Percentiles rank a stretch among this genome's conserved stretches.
These are phyloP conservation scores for Furcasterigmium sp. DNA, from an alignment of 2,329 filamentous ascomycete species.

Conservation along the genomic window DNA sequence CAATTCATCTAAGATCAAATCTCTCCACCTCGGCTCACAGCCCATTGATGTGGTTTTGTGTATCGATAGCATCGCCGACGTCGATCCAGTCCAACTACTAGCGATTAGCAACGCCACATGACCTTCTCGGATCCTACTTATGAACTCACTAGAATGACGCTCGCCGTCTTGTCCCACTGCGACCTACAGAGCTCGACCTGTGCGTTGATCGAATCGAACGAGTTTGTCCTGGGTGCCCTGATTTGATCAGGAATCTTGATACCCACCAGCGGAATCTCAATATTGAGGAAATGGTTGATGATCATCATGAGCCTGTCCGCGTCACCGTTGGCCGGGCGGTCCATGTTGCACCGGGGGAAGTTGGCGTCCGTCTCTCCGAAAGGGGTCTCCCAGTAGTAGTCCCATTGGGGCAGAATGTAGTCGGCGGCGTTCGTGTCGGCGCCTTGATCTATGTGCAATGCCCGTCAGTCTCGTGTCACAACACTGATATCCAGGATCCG, in stretches of 20 bases:
- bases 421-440: conserved; percentile 43
- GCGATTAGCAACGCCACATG: too few relatives aligned
- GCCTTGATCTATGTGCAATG: conserved; percentile 49
- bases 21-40: too few relatives aligned
- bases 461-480: conserved; percentile 11
- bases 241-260: conserved; percentile 28
- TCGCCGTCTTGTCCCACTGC: conserved; percentile 18
- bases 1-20: too few relatives aligned
- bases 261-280: conserved; percentile 21
- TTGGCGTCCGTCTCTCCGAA: conserved; percentile 56
- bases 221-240: conserved; percentile 27
- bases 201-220: conserved; percentile 20
- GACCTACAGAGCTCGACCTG: conserved; percentile 22
- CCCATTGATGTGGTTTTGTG: conserved; percentile 31
- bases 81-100: conserved; percentile 37
- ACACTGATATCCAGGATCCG: background rate
- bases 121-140: conserved; percentile 5
- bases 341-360: conserved; percentile 60
- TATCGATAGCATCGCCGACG: conserved; percentile 31
- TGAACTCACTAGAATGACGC: conserved; percentile 28
- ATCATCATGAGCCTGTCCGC: conserved; percentile 36
- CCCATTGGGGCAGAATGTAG: conserved; percentile 61
- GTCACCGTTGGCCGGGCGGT: conserved; percentile 48
- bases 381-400: conserved; percentile 67
- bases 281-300: conserved; percentile 33